These are phyloP conservation scores for Coemansia sp. DNA, from an alignment of 192 early-diverging fungal species.

Conservation along the genomic window DNA sequence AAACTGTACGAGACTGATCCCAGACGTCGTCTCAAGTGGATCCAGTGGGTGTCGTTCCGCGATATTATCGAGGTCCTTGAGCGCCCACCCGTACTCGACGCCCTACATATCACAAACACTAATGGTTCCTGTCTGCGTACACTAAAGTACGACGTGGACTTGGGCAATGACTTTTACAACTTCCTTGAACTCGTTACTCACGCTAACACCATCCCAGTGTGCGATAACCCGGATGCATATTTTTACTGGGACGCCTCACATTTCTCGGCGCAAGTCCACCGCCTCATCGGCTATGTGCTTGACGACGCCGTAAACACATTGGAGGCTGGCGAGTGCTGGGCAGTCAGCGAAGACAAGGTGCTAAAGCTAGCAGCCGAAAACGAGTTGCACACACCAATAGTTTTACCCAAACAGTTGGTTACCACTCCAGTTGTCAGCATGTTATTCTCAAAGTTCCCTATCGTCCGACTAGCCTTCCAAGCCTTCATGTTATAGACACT, in stretches of 20 bases:
- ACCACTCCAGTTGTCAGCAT: constrained; percentile 45
- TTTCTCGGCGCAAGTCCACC: constrained; percentile 50
- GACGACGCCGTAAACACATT: constrained; percentile 43
- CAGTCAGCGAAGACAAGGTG: constrained; percentile 24
- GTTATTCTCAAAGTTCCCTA: constrained; percentile 48
- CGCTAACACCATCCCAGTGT: constrained; percentile 53
- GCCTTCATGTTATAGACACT: constrained; percentile 45
- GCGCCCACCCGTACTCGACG: constrained; percentile 35
- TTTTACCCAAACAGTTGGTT: constrained; percentile 46
- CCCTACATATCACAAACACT: constrained; percentile 45
- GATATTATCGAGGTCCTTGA: constrained; percentile 44
- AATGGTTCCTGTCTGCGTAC: constrained; percentile 43
- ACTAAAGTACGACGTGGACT: constrained; percentile 48
- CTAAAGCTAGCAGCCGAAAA: constrained; percentile 43
- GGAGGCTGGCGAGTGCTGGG: constrained; percentile 45
- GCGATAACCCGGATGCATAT: constrained; percentile 53
- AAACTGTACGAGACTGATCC: constrained; percentile 39
- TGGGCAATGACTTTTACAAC: constrained; percentile 58
- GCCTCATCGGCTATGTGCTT: constrained; percentile 45
- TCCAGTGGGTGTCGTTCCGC: constrained; percentile 52
- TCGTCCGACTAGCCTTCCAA: constrained; percentile 45
- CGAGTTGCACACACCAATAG: constrained; percentile 43
- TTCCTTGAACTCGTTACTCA: constrained; percentile 56
- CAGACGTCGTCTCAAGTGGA: constrained; percentile 39
- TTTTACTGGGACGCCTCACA: constrained; percentile 58